Percentiles rank a stretch among this genome's conserved stretches.
Conservation (phyloP, 164 flowering plant species). For the Piper longum region DNA sequence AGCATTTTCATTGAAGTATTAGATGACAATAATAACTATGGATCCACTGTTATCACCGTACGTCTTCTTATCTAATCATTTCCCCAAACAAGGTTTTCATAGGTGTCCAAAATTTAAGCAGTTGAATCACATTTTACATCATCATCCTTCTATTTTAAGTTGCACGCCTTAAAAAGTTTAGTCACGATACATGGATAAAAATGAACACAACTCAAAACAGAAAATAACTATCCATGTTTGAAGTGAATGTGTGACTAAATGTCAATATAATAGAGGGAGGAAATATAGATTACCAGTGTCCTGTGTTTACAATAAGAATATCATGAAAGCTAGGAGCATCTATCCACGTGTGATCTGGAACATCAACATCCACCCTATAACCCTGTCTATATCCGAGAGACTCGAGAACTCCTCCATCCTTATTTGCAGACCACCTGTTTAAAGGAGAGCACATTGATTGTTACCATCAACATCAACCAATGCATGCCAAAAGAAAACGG, state of each 20-base stretch:
- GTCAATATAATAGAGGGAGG: neutral
- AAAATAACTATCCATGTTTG: neutral
- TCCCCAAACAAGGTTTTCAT: too few relatives aligned
- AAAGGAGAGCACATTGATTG: neutral
- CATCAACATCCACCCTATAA: conserved; percentile 86
- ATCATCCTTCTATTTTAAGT: too few relatives aligned
- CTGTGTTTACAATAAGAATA: conserved; percentile 81
- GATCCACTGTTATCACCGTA: too few relatives aligned
- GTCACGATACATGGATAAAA: too few relatives aligned
- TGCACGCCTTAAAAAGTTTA: too few relatives aligned
- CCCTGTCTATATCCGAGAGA: conserved; percentile 84
- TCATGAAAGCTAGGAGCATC: conserved; percentile 75
- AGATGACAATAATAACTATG: too few relatives aligned
- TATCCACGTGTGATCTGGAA: conserved; percentile 81
- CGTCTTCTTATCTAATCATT: too few relatives aligned
- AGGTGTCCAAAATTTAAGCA: too few relatives aligned
- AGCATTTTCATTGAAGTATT: too few relatives aligned
- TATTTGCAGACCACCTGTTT: conserved; percentile 63
- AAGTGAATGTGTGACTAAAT: neutral
- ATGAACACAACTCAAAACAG: too few relatives aligned
- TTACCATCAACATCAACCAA: neutral
- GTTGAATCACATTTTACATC: too few relatives aligned
- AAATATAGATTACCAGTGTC: conserved; percentile 64
- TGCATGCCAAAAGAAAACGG: neutral
- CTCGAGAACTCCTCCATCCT: conserved; percentile 52